Evolutionary conservation across 1,284 basidiomycete species (phyloP), one percentile per base, ranked within the genome.

Genomic region (Taiwanofungus camphoratus): DNA sequence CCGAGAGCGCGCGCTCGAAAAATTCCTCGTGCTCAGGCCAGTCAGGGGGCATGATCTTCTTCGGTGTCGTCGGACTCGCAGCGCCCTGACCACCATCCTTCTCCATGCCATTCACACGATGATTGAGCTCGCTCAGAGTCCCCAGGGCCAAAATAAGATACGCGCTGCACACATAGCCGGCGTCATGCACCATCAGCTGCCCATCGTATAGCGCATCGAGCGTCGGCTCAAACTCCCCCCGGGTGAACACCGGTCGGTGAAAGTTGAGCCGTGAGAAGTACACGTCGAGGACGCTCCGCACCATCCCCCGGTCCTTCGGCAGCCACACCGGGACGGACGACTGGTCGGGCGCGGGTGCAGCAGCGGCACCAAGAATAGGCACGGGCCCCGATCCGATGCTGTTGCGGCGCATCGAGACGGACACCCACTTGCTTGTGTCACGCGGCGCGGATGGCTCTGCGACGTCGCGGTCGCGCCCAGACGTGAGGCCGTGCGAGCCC

Each of bases 11-110:
- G 21, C 81, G 72, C 49, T 84, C 78, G 60, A 89, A 88, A 59
- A 90, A 87, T 54, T 88, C 84, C 45, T 85, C 82, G 47, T 87
- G 82, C 24, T 77, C 76, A 5, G 87, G 87, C 87, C 87, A 90
- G 45, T 80, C 79, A 1, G 65, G 57, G 6, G 81, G 77, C 68
- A 87, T 74, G n/a, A 82, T 66, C 49, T 74, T 76, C 61, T 77
- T 76, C 18, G 74, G 67, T 16, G 61, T 58, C 9, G 59, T 58
- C 58, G 62, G 45, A 36, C 52, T 39, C 19, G 49, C 41, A 2
- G 51, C 27, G 11, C 54, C 50, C 20, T 52, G 48, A 41, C 58
- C 52, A 13, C 65, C 62, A 30, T 70, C 64, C 37, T 70, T 60
- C 40, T 73, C 69, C 22, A 65, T 55, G 18, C 66, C 64, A 47